Base-by-base conservation (phyloP, 106 monocot genomes). In the Xerophyta viscosa region DNA sequence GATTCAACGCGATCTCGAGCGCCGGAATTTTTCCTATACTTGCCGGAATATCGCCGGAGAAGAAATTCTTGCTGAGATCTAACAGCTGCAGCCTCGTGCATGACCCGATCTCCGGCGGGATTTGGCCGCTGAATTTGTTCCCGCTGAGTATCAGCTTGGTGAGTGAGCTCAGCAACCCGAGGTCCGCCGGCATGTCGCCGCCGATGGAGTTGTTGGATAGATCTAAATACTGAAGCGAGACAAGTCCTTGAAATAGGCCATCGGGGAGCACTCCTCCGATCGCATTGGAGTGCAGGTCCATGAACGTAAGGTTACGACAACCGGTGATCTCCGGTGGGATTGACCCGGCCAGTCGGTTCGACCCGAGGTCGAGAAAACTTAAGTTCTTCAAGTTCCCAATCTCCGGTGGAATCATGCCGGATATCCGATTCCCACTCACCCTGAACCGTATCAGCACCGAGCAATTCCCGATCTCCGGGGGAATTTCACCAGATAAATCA, bases 271-370 rank as follows among this genome's bases (percentile, higher is more conserved):
- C 49, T 2, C 80, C 87, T 59, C 58, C 3, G 26, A 93, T 64
- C 13, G 50, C 48, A 48, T 93, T 93, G 55, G 57, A 71, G 61
- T 83, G 93, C 33, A 93, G 66, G 48, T 93, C 87, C 29, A 93
- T 50, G 57, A 93, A 93, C 4, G 79, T 80, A 23, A 93, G 93
- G 25, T 80, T 88, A 37, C 64, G 62, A 64, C 93, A 93, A 0
- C 72, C 75, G 7, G 80, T 50, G 24, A 93, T 72, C 63, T 71
- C 66, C 20, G 44, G 17, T 0, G 93, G 87, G 28, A 93, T 66
- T 2, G 25, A 3, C 1, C 93, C 87, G 20, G 58, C 41, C 11
- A 93, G 39, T 20, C 71, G 56, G 64, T 93, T 93, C 23, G 71
- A 56, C 0, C 80, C 71, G 24, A 93, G 74, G 50, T 87, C 93